A percentile compares a stretch with the other conserved stretches of the same genome.
Evolutionary conservation across 345 rosid species (phyloP).

Genomic region (Citrus sp.): DNA sequence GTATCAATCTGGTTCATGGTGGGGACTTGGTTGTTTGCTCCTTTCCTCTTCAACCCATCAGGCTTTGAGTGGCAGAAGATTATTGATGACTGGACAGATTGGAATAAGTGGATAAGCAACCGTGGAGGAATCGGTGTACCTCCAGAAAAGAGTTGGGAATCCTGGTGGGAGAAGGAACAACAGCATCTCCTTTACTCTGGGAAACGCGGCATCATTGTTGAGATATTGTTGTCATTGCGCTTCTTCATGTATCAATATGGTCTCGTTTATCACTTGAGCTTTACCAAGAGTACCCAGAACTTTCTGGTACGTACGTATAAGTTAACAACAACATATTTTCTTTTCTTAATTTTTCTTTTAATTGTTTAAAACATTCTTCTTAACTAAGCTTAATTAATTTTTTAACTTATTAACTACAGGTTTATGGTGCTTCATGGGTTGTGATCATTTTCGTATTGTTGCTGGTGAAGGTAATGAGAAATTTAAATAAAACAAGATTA

Average conservation of each 20-base stretch:
- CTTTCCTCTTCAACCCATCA: conserved; percentile 66
- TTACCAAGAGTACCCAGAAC: conserved; percentile 34
- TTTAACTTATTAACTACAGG: conserved; percentile 15
- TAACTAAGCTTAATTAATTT: too few relatives aligned
- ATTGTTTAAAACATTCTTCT: neutral
- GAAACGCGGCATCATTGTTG: conserved; percentile 37
- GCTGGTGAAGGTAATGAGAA: conserved; percentile 46
- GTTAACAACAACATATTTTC: neutral
- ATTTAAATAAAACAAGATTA: neutral
- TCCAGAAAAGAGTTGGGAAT: conserved; percentile 66
- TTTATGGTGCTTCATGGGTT: conserved; percentile 50
- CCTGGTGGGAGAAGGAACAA: conserved; percentile 75
- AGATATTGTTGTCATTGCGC: conserved; percentile 48
- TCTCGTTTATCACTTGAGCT: conserved; percentile 53
- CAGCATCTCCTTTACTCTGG: conserved; percentile 53
- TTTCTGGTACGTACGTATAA: conserved; percentile 33
- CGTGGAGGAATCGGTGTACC: conserved; percentile 61
- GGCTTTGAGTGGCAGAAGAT: conserved; percentile 74
- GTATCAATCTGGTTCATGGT: conserved; percentile 61
- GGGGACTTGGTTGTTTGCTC: conserved; percentile 67
- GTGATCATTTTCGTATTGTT: conserved; percentile 43
- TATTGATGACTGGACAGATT: conserved; percentile 72
- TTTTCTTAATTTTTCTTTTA: neutral
- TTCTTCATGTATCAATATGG: conserved; percentile 66
- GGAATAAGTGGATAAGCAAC: conserved; percentile 60